Evolutionary conservation across 495 filamentous ascomycete species (phyloP).

Genomic region (Chaetomium tenue): DNA sequence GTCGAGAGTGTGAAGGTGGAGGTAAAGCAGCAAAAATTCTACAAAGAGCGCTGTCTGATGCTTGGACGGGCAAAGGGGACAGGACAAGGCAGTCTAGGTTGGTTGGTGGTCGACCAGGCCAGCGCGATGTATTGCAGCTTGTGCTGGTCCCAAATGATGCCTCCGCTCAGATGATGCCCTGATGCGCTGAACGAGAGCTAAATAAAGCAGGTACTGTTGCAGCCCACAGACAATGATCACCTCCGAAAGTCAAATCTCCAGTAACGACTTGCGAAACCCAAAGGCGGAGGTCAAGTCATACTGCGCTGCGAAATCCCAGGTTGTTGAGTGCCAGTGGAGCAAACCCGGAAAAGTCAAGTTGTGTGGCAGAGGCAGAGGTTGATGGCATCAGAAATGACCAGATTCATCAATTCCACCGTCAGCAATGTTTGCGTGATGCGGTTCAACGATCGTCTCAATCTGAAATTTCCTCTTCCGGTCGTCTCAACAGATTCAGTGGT

Average conservation of each 20-base stretch:
- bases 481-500: conserved; percentile 10
- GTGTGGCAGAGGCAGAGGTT: conserved; percentile 2
- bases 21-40: conserved; percentile 17
- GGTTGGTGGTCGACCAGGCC: background rate
- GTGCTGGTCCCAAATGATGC: background rate
- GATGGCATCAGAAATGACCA: conserved; percentile 3
- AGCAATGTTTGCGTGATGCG: conserved; percentile 6
- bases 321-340: conserved; percentile 10
- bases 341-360: conserved; percentile 7
- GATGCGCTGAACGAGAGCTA: conserved; percentile 9
- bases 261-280: conserved; percentile 11
- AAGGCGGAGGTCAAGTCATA: conserved; percentile 25
- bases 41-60: conserved; percentile 15
- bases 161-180: background rate
- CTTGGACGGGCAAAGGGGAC: conserved; percentile 3
- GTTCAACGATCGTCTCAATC: background rate
- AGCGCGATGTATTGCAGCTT: background rate
- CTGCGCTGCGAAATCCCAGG: conserved; percentile 23
- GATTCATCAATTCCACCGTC: conserved; percentile 19
- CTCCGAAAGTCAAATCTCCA: conserved; percentile 2
- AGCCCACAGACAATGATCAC: background rate
- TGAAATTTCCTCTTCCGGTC: background rate
- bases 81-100: conserved; percentile 24
- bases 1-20: background rate
- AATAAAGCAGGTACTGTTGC: conserved; percentile 4